A percentile compares a stretch with the other conserved stretches of the same genome.
phyloP scores from a whole-genome alignment of 352 stramenopile genomes.

The Aphanomyces astaci region DNA sequence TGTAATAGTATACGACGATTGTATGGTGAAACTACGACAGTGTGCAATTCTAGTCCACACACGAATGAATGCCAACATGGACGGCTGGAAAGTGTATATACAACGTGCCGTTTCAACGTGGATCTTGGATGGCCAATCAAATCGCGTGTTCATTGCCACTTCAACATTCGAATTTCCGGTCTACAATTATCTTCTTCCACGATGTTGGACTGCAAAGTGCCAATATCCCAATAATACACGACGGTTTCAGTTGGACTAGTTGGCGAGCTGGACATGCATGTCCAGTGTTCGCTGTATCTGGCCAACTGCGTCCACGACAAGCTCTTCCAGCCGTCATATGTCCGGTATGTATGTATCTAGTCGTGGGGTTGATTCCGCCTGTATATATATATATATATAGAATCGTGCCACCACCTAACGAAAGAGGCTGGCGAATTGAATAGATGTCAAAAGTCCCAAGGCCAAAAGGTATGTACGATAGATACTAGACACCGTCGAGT shows the following conservation, averaged over 20 bases:
- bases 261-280: background rate
- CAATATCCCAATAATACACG: background rate
- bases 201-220: background rate
- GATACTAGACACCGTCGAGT: no score
- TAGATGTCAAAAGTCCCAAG: constrained; percentile 21
- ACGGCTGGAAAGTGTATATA: no score
- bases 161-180: background rate
- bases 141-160: background rate
- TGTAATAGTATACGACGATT: no score
- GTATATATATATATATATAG: no score
- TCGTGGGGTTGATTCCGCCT: no score
- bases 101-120: no score
- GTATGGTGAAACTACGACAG: no score
- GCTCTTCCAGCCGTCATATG: constrained; percentile 17
- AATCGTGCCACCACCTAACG: no score
- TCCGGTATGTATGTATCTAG: background rate
- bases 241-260: background rate
- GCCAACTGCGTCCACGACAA: constrained; percentile 2
- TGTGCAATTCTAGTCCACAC: no score
- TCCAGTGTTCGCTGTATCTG: constrained; percentile 5
- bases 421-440: background rate
- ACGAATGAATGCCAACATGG: no score
- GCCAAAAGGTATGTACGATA: constrained; percentile 35
- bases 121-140: background rate
- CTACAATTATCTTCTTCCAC: background rate